Base-by-base conservation (phyloP, 352 stramenopile genomes). In the Discostella stelligera region DNA sequence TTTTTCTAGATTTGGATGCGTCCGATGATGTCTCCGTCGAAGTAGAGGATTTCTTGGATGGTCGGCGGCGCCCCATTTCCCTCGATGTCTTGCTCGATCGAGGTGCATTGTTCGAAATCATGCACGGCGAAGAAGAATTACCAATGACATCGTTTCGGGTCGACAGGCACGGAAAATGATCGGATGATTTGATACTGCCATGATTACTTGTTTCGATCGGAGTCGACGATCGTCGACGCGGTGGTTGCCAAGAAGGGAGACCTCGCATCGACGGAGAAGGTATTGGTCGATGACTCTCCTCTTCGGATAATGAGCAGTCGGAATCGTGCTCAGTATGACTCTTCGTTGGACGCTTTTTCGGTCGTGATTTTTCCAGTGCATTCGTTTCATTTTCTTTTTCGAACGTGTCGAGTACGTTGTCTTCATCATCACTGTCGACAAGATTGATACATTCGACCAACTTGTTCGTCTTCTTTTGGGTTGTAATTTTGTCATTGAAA, bases 121-220 rank as follows among this genome's bases (percentile, higher is more conserved):
- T 6, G 27, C 5, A 32, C 2, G 27, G 27, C 2, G 27, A 32
- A 32, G 27, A 32, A 32, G 65, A 66, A 18, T 66, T 66, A n/a
- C 75, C 75, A 20, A 58, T 32, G 49, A 83, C 48, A 61, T 83
- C 75, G 41, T 78, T 83, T 23, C 75, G 68, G 6, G 11, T 10
- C 41, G n/a, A 75, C 68, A 83, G 75, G 25, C 69, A 83, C 23
- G 68, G 58, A 66, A 83, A 83, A 21, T 56, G 72, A 48, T 60
- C 46, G 7, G 50, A 63, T 9, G 65, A 23, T 16, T 67, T 52
- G 3, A 71, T 32, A 20, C 16, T 74, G 27, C 27, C 27, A 32
- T 32, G 5, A 32, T 32, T 2, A 30, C 32, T 37, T 6, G 14
- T 59, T 18, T 18, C 7, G 49, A 52, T 58, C 14, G 44, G 50